Base-by-base conservation (phyloP, 495 filamentous ascomycete genomes). In the Penicillium waksmanii region DNA sequence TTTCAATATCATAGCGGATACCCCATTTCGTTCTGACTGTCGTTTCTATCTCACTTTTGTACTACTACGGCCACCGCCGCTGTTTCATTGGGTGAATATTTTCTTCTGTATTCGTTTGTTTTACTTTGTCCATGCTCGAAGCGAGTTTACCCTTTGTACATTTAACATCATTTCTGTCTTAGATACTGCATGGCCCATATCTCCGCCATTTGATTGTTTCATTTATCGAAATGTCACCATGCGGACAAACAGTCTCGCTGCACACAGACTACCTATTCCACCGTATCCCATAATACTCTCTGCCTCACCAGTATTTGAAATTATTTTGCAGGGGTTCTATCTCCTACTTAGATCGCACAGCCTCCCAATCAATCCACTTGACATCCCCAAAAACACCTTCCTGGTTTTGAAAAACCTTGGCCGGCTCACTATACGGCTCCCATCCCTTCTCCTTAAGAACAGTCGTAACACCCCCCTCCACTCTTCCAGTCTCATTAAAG, bases 331-430 rank as follows among this genome's bases (percentile, higher is more conserved):
- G 8, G 8, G 1, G 3, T 7, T 5, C 27, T 31, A 31, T 9
- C 27, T 31, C 36, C 36, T 56, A 62, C 34, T 58, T 57, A n/a
- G 46, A 42, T 11, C 33, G 33, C 27, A 64, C 58, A 60, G 55
- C 55, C 51, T 58, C 63, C 69, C 69, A 71, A 53, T 87, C 82
- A 73, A 85, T 82, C 84, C 84, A 87, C 33, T 55, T 64, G 2
- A 76, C 71, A 68, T 86, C 77, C 15, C 80, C 80, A 60, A 75
- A 75, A 52, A 57, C 66, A 1, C 80, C 82, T 51, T 79, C 70
- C 12, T 73, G 72, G 40, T 71, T 70, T 69, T 78, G 71, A 62
- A 87, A 87, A 25, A 87, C 83, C 62, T 80, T 77, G 25, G 62
- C 66, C 9, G 82, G 82, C n/a, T 66, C 72, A 53, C 66, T 66